Percentiles rank a stretch among this genome's conserved stretches.
phyloP scores from a whole-genome alignment of 2,329 filamentous ascomycete genomes.

The Tolypocladium nubicola region DNA sequence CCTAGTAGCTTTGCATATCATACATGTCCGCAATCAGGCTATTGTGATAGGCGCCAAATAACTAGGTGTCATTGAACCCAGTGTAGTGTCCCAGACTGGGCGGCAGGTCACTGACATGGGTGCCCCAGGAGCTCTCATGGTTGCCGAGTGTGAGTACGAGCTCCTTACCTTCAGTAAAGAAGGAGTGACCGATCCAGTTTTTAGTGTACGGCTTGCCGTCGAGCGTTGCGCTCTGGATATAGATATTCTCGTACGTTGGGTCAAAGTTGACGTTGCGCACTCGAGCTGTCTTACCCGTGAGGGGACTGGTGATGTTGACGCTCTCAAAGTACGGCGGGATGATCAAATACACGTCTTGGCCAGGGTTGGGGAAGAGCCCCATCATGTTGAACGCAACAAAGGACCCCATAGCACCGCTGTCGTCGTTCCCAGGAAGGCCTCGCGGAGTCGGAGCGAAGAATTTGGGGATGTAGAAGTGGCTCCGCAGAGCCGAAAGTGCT shows the following conservation, averaged over 20 bases:
- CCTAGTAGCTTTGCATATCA: neutral
- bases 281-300: slow-evolving; percentile 49
- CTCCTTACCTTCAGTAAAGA: slow-evolving; percentile 54
- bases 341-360: slow-evolving; percentile 63
- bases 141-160: slow-evolving; percentile 51
- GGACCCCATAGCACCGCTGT: slow-evolving; percentile 59
- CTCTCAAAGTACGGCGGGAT: slow-evolving; percentile 56
- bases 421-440: slow-evolving; percentile 61
- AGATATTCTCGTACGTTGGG: slow-evolving; percentile 43
- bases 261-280: slow-evolving; percentile 55
- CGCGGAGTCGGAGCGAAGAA: slow-evolving; percentile 48
- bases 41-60: slow-evolving; percentile 9
- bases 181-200: slow-evolving; percentile 59
- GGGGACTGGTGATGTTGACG: slow-evolving; percentile 44
- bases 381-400: slow-evolving; percentile 59
- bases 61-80: slow-evolving; percentile 16
- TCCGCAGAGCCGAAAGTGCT: slow-evolving; percentile 38
- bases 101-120: slow-evolving; percentile 45
- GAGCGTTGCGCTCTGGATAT: slow-evolving; percentile 54
- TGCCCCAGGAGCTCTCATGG: slow-evolving; percentile 57
- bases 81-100: slow-evolving; percentile 40
- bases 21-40: no score
- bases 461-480: slow-evolving; percentile 54
- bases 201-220: slow-evolving; percentile 49
- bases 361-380: slow-evolving; percentile 58